Base-by-base conservation (phyloP, 1,139 yeast species). In the Candida sp. region DNA sequence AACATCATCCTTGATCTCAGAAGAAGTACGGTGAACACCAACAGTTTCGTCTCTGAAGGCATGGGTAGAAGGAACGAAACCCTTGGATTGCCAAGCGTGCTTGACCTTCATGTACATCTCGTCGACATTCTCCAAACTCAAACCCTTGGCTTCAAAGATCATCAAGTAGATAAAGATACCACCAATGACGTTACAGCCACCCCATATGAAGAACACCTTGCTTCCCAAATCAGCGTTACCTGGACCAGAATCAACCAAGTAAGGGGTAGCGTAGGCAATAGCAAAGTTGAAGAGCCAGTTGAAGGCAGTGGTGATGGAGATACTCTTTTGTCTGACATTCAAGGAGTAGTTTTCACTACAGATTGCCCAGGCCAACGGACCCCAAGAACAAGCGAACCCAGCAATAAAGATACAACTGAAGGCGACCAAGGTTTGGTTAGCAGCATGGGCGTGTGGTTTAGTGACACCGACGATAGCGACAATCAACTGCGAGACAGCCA, bases 201-300 rank as follows among this genome's bases (percentile, higher is more conserved):
- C 86, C 90, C 90, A 86, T 62, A 86, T 81, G 70, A 85, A 86
- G 75, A 85, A 86, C 49, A 86, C 90, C 61, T 83, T 85, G 45
- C 85, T 73, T 41, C 86, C 85, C 58, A 86, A 72, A 66, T 83
- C 73, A 12, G 88, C 85, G 9, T 86, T 81, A 58, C 87, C 89
- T 55, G 75, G 68, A 54, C 83, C 86, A 37, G 73, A 60, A 63
- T 84, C 87, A 54, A 85, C 88, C 75, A 86, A 66, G 67, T 83
- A 85, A 17, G 91, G 90, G 26, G 90, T 85, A 34, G 84, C 83
- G 65, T 77, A 84, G 12, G 89, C 90, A 68, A 86, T 83, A 38
- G 79, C 85, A 70, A 86, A 87, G 70, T 86, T 86, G 69, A 83
- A 85, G 58, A 86, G 68, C 93, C 92, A 87, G 70, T 87, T 86